Evolutionary conservation across 257 asterid genomes (phyloP).

Genomic region (Fraxinus anomala): DNA sequence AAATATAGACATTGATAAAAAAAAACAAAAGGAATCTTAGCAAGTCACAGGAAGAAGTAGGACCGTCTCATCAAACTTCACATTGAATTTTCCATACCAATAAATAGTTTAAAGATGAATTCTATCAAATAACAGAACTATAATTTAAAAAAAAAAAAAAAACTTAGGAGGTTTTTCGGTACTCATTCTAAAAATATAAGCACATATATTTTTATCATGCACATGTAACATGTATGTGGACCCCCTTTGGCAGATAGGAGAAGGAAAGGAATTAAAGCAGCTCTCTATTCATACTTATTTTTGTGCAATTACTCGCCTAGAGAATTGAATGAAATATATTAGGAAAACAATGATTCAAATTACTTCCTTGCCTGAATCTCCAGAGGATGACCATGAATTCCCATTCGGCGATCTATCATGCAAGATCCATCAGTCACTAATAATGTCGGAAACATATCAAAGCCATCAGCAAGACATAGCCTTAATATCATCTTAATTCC

Average conservation of each 20-base stretch:
- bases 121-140: not conserved
- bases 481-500: constrained; percentile 78
- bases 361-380: constrained; percentile 65
- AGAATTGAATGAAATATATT: not conserved
- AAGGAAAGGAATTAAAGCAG: not conserved
- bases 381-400: constrained; percentile 77
- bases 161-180: not conserved
- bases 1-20: too few relatives aligned
- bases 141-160: too few relatives aligned
- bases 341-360: not conserved
- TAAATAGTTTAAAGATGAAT: not conserved
- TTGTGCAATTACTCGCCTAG: not conserved
- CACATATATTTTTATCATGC: not conserved
- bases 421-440: constrained; percentile 82
- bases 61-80: not conserved
- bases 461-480: constrained; percentile 79
- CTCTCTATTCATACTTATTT: not conserved
- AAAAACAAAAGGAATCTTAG: not conserved
- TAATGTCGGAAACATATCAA: constrained; percentile 78
- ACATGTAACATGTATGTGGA: not conserved
- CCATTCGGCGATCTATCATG: constrained; percentile 91
- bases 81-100: not conserved
- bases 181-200: not conserved
- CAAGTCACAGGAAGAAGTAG: not conserved
- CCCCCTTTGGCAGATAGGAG: not conserved